Conservation (phyloP, 768 basidiomycete genomes). For the Leccinum uliginosum region DNA sequence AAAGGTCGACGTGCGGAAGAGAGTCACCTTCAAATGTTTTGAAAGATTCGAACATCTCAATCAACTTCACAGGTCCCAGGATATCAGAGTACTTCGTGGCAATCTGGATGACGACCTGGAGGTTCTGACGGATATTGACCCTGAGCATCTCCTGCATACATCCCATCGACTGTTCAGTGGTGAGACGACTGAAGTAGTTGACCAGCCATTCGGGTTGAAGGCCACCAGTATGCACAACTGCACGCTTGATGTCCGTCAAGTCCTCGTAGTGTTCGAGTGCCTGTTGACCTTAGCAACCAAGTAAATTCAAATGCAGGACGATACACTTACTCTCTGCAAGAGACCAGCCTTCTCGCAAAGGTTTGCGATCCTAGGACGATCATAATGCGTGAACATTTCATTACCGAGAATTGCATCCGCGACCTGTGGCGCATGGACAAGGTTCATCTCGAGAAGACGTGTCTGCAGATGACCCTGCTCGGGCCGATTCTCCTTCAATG, state of each 20-base stretch:
- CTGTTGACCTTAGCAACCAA: constrained; percentile 38
- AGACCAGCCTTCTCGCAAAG: constrained; percentile 98
- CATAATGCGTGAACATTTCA: constrained; percentile 97
- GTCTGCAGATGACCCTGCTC: constrained; percentile 97
- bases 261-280: constrained; percentile 99
- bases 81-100: constrained; percentile 99
- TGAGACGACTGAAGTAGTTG: constrained; percentile 93
- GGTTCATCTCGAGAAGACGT: constrained; percentile 95
- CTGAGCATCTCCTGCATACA: constrained; percentile 97
- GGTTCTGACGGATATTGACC: constrained; percentile 95
- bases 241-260: constrained; percentile 97
- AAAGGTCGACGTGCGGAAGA: not conserved
- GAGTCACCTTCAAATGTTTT: constrained; percentile 88
- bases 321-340: constrained; percentile 71
- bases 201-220: constrained; percentile 96
- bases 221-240: constrained; percentile 85
- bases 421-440: constrained; percentile 95
- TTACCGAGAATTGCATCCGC: constrained; percentile 98
- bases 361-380: constrained; percentile 94
- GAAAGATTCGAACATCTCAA: constrained; percentile 97
- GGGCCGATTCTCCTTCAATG: constrained; percentile 96
- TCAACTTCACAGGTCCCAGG: constrained; percentile 92
- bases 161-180: constrained; percentile 94
- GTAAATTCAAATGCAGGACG: not conserved
- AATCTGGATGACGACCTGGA: constrained; percentile 94